phyloP scores from a whole-genome alignment of 805 yeast genomes.

The Metschnikowia kunwiensis region DNA sequence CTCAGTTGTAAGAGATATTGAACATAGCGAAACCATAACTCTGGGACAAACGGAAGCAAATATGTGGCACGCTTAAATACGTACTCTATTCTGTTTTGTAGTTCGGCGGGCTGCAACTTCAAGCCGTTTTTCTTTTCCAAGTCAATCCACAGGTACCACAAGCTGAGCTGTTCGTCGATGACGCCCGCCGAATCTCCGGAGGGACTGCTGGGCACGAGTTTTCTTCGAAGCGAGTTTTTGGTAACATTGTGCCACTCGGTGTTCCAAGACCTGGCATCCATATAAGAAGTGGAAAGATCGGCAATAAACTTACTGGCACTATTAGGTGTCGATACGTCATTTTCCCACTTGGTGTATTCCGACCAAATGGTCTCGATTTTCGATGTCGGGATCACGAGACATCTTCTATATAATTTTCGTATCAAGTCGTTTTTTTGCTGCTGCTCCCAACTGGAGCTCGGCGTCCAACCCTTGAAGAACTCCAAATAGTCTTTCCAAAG shows the following conservation, averaged over 20 bases:
- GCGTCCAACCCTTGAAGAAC: slow-evolving; percentile 74
- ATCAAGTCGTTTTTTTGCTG: slow-evolving; percentile 76
- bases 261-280: slow-evolving; percentile 78
- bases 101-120: slow-evolving; percentile 47
- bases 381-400: slow-evolving; percentile 71
- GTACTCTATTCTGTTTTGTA: slow-evolving; percentile 57
- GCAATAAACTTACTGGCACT: slow-evolving; percentile 83
- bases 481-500: slow-evolving; percentile 84
- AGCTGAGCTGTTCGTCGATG: slow-evolving; percentile 42
- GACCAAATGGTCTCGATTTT: slow-evolving; percentile 79
- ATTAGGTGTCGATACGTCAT: slow-evolving; percentile 56
- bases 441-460: slow-evolving; percentile 77
- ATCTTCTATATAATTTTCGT: slow-evolving; percentile 67
- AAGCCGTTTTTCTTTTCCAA: slow-evolving; percentile 77
- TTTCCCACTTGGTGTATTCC: slow-evolving; percentile 80
- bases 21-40: slow-evolving; percentile 69
- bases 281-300: slow-evolving; percentile 77
- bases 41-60: slow-evolving; percentile 61
- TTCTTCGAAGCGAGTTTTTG: slow-evolving; percentile 44
- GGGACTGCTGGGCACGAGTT: slow-evolving; percentile 28
- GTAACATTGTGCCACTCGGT: slow-evolving; percentile 67
- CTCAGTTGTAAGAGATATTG: slow-evolving; percentile 33
- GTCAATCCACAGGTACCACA: slow-evolving; percentile 73
- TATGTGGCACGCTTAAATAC: slow-evolving; percentile 71
- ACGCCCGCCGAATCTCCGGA: slow-evolving; percentile 20